A percentile compares a stretch with the other conserved stretches of the same genome.
These are phyloP conservation scores for Lomentospora prolificans DNA, from an alignment of 2,329 filamentous ascomycete genomes.

Conservation along the genomic window DNA sequence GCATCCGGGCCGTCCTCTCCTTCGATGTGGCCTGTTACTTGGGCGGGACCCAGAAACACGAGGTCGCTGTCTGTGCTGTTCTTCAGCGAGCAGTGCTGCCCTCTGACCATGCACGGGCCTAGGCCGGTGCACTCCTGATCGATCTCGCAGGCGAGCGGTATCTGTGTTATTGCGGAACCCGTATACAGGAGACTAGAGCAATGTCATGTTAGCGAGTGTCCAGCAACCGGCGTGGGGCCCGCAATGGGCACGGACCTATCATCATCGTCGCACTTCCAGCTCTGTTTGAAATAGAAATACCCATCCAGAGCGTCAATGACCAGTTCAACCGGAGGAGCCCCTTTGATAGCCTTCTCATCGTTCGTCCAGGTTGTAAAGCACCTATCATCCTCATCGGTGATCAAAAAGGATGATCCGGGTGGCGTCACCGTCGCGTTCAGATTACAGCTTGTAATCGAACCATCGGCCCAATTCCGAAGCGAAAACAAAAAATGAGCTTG, in stretches of 20 bases:
- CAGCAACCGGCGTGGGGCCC: too few relatives aligned
- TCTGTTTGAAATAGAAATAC: background rate
- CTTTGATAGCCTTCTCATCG: background rate
- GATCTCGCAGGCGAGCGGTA: background rate
- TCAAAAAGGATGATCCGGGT: background rate
- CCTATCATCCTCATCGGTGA: background rate
- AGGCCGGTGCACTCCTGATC: background rate
- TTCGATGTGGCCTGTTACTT: background rate
- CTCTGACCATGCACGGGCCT: background rate
- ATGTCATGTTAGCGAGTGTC: too few relatives aligned
- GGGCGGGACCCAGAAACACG: background rate
- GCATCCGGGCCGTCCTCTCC: background rate
- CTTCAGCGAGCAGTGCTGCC: background rate
- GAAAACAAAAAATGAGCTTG: background rate
- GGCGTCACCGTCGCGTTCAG: background rate
- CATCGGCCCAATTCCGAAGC: background rate
- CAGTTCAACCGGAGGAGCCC: background rate
- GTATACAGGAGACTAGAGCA: background rate
- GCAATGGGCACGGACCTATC: background rate
- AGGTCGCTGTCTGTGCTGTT: background rate
- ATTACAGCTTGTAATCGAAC: background rate
- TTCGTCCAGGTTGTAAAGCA: background rate
- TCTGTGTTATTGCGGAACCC: background rate
- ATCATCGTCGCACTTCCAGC: background rate
- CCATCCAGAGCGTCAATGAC: background rate